These are phyloP conservation scores for Cadophora sp. DNA, from an alignment of 2,329 filamentous ascomycete genomes.

Conservation along the genomic window DNA sequence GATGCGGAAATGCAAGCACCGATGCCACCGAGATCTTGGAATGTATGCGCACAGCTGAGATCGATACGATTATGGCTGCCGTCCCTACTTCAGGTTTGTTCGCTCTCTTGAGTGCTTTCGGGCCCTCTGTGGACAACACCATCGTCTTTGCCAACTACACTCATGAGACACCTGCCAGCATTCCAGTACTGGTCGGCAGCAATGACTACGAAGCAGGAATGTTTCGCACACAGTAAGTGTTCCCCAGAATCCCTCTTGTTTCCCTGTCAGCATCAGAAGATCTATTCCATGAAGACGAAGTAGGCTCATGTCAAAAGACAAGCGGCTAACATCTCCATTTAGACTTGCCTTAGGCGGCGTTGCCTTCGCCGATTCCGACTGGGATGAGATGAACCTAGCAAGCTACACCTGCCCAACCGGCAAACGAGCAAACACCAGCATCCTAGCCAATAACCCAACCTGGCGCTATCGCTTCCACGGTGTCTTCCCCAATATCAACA, in stretches of 20 bases:
- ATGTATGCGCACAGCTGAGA: constrained; percentile 25
- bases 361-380: constrained; percentile 19
- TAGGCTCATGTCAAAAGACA: neutral
- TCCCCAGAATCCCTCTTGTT: constrained; percentile 10
- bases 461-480: constrained; percentile 46
- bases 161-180: constrained; percentile 26
- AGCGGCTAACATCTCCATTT: neutral
- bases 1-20: constrained; percentile 33
- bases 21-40: constrained; percentile 18
- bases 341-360: constrained; percentile 1
- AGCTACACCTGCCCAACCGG: constrained; percentile 43
- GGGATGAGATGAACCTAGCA: constrained; percentile 33
- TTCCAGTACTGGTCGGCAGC: constrained; percentile 39
- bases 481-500: constrained; percentile 42
- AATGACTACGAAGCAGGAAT: constrained; percentile 41
- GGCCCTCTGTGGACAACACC: constrained; percentile 29
- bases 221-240: constrained; percentile 31
- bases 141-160: constrained; percentile 31
- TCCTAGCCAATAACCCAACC: constrained; percentile 39
- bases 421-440: constrained; percentile 31
- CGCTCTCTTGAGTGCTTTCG: constrained; percentile 23
- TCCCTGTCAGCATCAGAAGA: no score
- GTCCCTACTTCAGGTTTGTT: constrained; percentile 22
- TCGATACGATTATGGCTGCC: constrained; percentile 23
- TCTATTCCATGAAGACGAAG: no score